These are phyloP conservation scores for Bipolaris cookei DNA, from an alignment of 2,329 filamentous ascomycete species.

Conservation along the genomic window DNA sequence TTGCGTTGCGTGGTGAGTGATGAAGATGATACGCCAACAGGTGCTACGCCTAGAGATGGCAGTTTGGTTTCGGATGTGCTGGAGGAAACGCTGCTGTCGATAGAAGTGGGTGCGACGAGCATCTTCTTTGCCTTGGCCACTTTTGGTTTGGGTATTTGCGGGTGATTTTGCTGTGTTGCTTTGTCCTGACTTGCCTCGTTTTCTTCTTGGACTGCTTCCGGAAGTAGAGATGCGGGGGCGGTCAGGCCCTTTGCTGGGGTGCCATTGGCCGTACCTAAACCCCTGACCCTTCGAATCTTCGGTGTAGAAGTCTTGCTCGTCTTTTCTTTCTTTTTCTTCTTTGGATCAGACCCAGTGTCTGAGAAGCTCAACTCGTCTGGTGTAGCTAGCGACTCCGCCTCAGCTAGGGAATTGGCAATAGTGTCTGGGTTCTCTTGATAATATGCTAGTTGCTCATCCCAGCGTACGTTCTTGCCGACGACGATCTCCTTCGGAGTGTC, in stretches of 20 bases:
- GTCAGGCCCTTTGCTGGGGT: slow-evolving; percentile 48
- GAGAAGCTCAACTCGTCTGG: slow-evolving; percentile 42
- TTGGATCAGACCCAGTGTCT: slow-evolving; percentile 29
- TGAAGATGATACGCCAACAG: slow-evolving; percentile 25
- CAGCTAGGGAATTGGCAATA: slow-evolving; percentile 32
- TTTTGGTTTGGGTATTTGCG: slow-evolving; percentile 23
- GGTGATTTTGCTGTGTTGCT: slow-evolving; percentile 18
- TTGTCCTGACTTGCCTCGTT: slow-evolving; percentile 21
- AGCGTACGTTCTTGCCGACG: slow-evolving; percentile 49
- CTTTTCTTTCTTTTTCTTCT: slow-evolving; percentile 31
- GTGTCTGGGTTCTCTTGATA: slow-evolving; percentile 51
- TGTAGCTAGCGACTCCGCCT: slow-evolving; percentile 41
- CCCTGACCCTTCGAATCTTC: slow-evolving; percentile 39
- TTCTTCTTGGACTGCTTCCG: slow-evolving; percentile 35
- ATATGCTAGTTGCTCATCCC: slow-evolving; percentile 56
- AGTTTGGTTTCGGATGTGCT: slow-evolving; percentile 23
- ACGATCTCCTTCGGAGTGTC: slow-evolving; percentile 24
- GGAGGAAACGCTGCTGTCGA: slow-evolving; percentile 15
- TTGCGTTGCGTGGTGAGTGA: slow-evolving; percentile 33
- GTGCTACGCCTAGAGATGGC: slow-evolving; percentile 27
- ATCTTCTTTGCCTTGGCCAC: slow-evolving; percentile 33
- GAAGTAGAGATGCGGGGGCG: slow-evolving; percentile 37
- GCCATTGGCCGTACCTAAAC: slow-evolving; percentile 46
- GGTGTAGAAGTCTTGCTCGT: slow-evolving; percentile 38
- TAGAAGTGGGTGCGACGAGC: slow-evolving; percentile 20